A percentile compares a stretch with the other conserved stretches of the same genome.
These are phyloP conservation scores for Schoenoplectus triqueter DNA, from an alignment of 202 grass and related monocot species.

Conservation along the genomic window DNA sequence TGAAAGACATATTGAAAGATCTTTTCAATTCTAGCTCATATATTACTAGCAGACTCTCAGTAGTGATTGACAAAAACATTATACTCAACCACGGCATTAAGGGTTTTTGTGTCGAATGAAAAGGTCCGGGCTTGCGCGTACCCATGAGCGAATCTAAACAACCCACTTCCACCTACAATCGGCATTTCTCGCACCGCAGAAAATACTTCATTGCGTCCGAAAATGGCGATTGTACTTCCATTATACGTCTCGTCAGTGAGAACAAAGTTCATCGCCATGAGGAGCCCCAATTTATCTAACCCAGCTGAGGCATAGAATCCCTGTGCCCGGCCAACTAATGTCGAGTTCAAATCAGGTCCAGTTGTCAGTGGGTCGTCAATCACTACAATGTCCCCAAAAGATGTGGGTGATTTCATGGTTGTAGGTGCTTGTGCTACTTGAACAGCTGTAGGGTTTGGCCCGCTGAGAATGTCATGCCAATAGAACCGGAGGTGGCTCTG, in stretches of 20 bases:
- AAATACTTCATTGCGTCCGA: constrained; percentile 62
- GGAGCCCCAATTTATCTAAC: constrained; percentile 40
- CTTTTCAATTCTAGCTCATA: neutral
- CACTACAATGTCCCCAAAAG: constrained; percentile 57
- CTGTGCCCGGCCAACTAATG: constrained; percentile 61
- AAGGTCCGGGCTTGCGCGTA: constrained; percentile 65
- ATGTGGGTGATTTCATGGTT: constrained; percentile 48
- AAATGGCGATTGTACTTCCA: constrained; percentile 57
- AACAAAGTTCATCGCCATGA: constrained; percentile 81
- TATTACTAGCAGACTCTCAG: neutral
- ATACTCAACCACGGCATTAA: constrained; percentile 71
- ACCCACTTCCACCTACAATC: constrained; percentile 67
- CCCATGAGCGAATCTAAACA: constrained; percentile 51
- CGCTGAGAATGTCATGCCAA: constrained; percentile 76
- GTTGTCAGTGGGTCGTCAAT: constrained; percentile 72
- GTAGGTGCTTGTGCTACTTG: constrained; percentile 48
- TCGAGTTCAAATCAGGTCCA: constrained; percentile 30
- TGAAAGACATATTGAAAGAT: too few relatives aligned
- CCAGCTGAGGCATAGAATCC: constrained; percentile 62
- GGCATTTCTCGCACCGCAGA: constrained; percentile 62
- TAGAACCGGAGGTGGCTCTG: constrained; percentile 63
- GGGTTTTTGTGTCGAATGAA: constrained; percentile 40
- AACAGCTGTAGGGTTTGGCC: constrained; percentile 55
- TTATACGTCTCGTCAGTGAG: constrained; percentile 63
- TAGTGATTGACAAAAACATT: constrained; percentile 61